These are phyloP conservation scores for Daldinia loculata DNA, from an alignment of 495 filamentous ascomycete species.

Conservation along the genomic window DNA sequence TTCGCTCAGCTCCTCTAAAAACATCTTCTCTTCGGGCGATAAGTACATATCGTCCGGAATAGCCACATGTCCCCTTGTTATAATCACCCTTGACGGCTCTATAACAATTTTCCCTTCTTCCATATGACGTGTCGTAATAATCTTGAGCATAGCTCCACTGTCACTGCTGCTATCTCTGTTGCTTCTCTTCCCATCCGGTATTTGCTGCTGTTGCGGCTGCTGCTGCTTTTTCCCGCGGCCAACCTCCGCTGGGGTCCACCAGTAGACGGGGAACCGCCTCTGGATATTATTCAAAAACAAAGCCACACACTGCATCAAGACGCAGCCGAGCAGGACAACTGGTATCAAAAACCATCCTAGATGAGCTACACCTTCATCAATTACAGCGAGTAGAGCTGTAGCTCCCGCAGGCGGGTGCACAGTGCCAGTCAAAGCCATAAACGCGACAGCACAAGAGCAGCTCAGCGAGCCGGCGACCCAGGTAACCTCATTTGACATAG, in stretches of 20 bases:
- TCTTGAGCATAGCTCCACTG: slow-evolving; percentile 25
- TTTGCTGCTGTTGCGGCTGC: slow-evolving; percentile 3
- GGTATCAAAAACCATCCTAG: slow-evolving; percentile 81
- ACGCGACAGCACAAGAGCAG: slow-evolving; percentile 70
- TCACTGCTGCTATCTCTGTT: slow-evolving; percentile 23
- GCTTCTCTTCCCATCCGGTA: slow-evolving; percentile 3
- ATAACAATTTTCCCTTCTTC: slow-evolving; percentile 27
- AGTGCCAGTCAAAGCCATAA: slow-evolving; percentile 82
- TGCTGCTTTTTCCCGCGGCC: slow-evolving; percentile 27
- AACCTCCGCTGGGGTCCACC: slow-evolving; percentile 68
- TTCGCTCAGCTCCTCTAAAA: slow-evolving; percentile 52
- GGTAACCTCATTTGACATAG: slow-evolving; percentile 61
- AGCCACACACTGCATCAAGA: slow-evolving; percentile 71
- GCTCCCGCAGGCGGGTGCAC: slow-evolving; percentile 90
- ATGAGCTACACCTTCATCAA: slow-evolving; percentile 60
- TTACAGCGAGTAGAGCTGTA: slow-evolving; percentile 80
- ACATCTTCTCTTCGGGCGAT: slow-evolving; percentile 50
- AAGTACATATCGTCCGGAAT: slow-evolving; percentile 52
- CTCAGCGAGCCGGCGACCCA: slow-evolving; percentile 76
- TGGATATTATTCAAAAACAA: slow-evolving; percentile 80
- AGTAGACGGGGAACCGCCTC: slow-evolving; percentile 79
- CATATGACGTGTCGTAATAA: slow-evolving; percentile 11
- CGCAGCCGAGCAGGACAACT: slow-evolving; percentile 70
- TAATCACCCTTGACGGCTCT: slow-evolving; percentile 43
- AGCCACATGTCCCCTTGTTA: slow-evolving; percentile 44